Evolutionary conservation across 306 rosid species (phyloP), one percentile per base, ranked within the genome.

Genomic region (Prinsepia uniflora): DNA sequence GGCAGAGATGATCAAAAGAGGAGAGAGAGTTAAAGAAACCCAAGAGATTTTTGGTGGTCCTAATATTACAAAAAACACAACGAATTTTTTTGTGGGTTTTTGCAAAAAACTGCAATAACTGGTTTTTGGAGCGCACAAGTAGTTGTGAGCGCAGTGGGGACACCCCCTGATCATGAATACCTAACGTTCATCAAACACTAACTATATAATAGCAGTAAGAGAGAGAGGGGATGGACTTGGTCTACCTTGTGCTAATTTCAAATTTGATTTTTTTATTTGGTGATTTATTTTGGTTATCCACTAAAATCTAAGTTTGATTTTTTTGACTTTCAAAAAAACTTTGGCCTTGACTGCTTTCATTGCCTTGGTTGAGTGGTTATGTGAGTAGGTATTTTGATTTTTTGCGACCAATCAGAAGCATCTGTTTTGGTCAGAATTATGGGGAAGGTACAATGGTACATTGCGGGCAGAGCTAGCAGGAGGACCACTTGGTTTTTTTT

Each of bases 101-200:
- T 63, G 76, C 72, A 74, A 79, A 61, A 45, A n/a, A n/a, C n/a
- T n/a, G n/a, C n/a, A n/a, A n/a, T n/a, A n/a, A 63, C 52, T 58
- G 72, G 80, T 68, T 78, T 49, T 65, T 75, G 76, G 81, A 78
- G 75, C 50, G 46, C 60, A 63, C 52, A 59, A 75, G 82, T 72
- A 60, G 79, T 42, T 69, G 66, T 22, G 77, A 63, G 75, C 43
- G 54, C 18, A 18, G 17, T 36, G 55, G 67, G 77, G 48, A 18
- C 63, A n/a, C 18, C 58, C 43, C 30, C 39, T 13, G 41, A 40
- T 8, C 73, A 67, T 58, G 58, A 42, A 69, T 73, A n/a, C 72
- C 73, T 42, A 52, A 45, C 14, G 20, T 44, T 39, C 77, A 56
- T 68, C 77, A 40, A 47, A 69, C 79, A 8, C 80, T 15, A 3